Evolutionary conservation across 441 rosid genomes (phyloP).

Genomic region (Cnidoscolus chayamansa): DNA sequence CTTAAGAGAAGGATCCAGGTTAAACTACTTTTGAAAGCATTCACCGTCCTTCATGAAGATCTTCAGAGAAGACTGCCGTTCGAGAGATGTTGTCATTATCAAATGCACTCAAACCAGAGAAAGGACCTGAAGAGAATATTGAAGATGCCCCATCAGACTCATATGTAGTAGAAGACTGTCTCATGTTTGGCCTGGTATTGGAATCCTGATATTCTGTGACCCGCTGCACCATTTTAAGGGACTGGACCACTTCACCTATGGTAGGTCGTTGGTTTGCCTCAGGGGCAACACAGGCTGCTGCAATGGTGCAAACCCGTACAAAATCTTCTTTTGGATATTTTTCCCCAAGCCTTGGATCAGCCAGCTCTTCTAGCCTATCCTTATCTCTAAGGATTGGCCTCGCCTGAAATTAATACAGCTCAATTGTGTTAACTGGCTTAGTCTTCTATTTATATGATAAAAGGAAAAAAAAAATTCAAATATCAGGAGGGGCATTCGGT

Average conservation of each 20-base stretch:
- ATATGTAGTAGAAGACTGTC: slow-evolving; percentile 78
- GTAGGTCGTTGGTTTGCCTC: slow-evolving; percentile 92
- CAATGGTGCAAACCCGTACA: slow-evolving; percentile 89
- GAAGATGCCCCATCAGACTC: slow-evolving; percentile 94
- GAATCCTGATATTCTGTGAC: slow-evolving; percentile 70
- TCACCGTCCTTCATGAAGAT: slow-evolving; percentile 93
- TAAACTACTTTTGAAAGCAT: slow-evolving; percentile 16
- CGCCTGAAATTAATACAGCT: slow-evolving; percentile 47
- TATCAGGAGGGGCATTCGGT: neutral
- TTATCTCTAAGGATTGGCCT: slow-evolving; percentile 92
- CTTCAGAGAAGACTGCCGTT: slow-evolving; percentile 79
- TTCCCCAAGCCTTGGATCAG: slow-evolving; percentile 68
- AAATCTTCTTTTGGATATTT: slow-evolving; percentile 93
- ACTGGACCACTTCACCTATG: slow-evolving; percentile 98
- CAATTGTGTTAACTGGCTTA: neutral
- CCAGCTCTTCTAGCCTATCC: slow-evolving; percentile 84
- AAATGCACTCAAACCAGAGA: slow-evolving; percentile 73
- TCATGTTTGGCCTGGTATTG: slow-evolving; percentile 57
- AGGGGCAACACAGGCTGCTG: slow-evolving; percentile 97
- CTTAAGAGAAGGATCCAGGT: slow-evolving; percentile 12
- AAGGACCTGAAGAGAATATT: slow-evolving; percentile 94
- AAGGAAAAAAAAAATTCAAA: neutral
- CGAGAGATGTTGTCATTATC: slow-evolving; percentile 77
- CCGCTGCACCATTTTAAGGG: slow-evolving; percentile 93
- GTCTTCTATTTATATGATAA: neutral